phyloP scores from a whole-genome alignment of 2,329 filamentous ascomycete genomes.

The Drechslerella dactyloides region DNA sequence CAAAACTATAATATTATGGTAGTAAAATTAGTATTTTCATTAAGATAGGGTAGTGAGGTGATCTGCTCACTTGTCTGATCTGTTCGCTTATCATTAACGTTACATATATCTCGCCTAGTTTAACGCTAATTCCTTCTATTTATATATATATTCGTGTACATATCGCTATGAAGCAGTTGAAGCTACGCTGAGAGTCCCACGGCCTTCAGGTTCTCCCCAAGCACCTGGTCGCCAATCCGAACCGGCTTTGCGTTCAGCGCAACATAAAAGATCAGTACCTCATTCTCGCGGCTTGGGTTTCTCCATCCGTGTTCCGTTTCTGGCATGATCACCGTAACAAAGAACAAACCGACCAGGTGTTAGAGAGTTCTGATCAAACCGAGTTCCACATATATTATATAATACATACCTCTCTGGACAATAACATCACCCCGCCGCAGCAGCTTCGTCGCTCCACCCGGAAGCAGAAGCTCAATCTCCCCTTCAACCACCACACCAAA shows the following conservation, averaged over 20 bases:
- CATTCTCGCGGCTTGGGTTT: slow-evolving; percentile 41
- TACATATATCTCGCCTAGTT: too few relatives aligned
- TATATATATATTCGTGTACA: too few relatives aligned
- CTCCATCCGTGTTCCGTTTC: slow-evolving; percentile 43
- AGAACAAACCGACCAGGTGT: not conserved
- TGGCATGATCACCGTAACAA: too few relatives aligned
- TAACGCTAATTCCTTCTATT: too few relatives aligned
- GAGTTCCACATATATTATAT: not conserved
- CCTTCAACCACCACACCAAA: slow-evolving; percentile 66
- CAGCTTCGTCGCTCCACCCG: slow-evolving; percentile 62
- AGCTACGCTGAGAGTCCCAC: slow-evolving; percentile 35
- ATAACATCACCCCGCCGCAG: slow-evolving; percentile 65
- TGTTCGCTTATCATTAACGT: too few relatives aligned
- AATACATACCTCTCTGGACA: slow-evolving; percentile 61
- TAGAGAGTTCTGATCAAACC: too few relatives aligned
- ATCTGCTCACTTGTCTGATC: too few relatives aligned
- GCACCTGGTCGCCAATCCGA: slow-evolving; percentile 22
- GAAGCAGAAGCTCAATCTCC: slow-evolving; percentile 63
- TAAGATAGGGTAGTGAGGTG: too few relatives aligned
- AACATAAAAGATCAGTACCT: slow-evolving; percentile 43
- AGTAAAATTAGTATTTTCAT: too few relatives aligned
- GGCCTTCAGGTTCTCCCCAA: slow-evolving; percentile 28
- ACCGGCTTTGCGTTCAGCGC: slow-evolving; percentile 33
- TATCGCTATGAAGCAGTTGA: too few relatives aligned
- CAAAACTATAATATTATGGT: too few relatives aligned